These are phyloP conservation scores for Trypanosoma cruzi DNA, from an alignment of 208 protist genomes.

Conservation along the genomic window DNA sequence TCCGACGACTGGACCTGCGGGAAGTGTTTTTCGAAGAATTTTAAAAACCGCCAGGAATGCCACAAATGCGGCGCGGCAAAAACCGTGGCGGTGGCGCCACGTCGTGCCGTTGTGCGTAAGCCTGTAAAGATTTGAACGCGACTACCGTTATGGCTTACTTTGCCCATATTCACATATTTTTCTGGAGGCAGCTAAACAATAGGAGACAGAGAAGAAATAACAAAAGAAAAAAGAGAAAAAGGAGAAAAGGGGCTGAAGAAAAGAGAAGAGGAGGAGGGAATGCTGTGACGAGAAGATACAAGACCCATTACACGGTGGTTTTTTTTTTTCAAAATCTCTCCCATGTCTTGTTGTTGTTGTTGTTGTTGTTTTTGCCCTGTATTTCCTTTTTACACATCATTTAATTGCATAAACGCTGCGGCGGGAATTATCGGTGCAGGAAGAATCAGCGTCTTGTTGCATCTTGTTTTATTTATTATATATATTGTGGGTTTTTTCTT, in stretches of 20 bases:
- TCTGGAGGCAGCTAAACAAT: background rate
- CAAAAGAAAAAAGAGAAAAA: background rate
- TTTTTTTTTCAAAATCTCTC: background rate
- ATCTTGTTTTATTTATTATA: no score
- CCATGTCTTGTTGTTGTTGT: background rate
- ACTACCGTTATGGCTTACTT: background rate
- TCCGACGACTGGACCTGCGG: constrained; percentile 75
- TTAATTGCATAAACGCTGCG: background rate
- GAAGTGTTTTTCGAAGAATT: constrained; percentile 89
- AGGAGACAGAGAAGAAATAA: background rate
- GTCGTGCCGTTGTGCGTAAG: constrained; percentile 49
- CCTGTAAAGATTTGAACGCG: constrained; percentile 74
- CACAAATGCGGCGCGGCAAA: constrained; percentile 83
- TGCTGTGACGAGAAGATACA: background rate
- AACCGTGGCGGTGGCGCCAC: constrained; percentile 33
- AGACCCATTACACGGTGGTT: background rate
- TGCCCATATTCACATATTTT: background rate
- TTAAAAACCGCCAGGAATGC: constrained; percentile 59
- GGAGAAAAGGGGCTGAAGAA: background rate
- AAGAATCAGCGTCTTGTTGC: no score
- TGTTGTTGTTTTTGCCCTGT: background rate
- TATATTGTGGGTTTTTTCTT: constrained; percentile 6
- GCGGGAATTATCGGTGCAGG: background rate
- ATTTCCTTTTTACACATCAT: background rate
- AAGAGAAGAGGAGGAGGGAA: background rate